phyloP scores from a whole-genome alignment of 2,329 filamentous ascomycete species.

The Colletotrichum agaves region DNA sequence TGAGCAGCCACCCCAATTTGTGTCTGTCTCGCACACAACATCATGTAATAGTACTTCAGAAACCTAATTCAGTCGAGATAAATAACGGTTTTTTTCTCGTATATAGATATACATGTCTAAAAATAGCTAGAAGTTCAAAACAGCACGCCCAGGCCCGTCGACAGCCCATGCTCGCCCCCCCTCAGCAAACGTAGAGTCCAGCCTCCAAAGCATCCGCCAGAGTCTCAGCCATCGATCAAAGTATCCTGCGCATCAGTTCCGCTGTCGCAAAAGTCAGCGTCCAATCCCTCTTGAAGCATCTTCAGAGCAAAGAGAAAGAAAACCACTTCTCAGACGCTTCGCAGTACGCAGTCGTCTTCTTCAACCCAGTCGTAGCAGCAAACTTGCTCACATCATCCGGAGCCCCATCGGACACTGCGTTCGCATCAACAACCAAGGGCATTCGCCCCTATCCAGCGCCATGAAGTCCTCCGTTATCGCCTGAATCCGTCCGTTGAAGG shows the following conservation, averaged over 20 bases:
- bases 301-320: conserved; percentile 37
- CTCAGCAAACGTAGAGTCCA: conserved; percentile 51
- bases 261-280: conserved; percentile 43
- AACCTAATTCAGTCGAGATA: neutral
- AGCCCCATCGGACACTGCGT: conserved; percentile 61
- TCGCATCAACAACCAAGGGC: conserved; percentile 64
- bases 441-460: conserved; percentile 52
- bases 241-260: conserved; percentile 56
- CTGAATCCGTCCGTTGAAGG: conserved; percentile 60
- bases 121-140: neutral
- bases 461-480: conserved; percentile 55
- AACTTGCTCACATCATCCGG: conserved; percentile 62
- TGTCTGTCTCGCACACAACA: neutral
- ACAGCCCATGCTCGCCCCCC: neutral
- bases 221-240: conserved; percentile 58
- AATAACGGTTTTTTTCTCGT: neutral
- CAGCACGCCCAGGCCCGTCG: neutral
- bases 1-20: neutral
- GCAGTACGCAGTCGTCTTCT: conserved; percentile 68
- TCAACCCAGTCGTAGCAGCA: conserved; percentile 60
- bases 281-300: neutral
- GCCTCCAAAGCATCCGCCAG: conserved; percentile 53
- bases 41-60: no score
- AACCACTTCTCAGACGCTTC: conserved; percentile 63
- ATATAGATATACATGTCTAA: neutral